Evolutionary conservation across 768 basidiomycete genomes (phyloP), one percentile per base, ranked within the genome.

Genomic region (Lactarius sp.): DNA sequence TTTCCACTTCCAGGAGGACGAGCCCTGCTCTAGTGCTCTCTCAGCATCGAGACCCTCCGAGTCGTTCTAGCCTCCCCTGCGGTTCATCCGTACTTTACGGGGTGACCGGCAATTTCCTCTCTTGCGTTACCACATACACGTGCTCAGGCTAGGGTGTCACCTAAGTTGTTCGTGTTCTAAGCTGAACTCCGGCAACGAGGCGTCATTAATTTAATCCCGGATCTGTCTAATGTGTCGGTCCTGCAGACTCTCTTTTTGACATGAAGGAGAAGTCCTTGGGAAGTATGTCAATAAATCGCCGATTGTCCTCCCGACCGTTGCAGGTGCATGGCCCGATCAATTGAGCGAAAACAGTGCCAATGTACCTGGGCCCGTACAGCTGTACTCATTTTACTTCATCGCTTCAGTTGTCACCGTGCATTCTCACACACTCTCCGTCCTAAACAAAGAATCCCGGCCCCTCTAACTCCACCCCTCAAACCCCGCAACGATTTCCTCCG

Each of bases 1-100:
- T 41, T 44, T 27, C 18, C 42, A 36, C 50, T 62, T 57, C 36
- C 10, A 31, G 49, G 41, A 42, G 54, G 49, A 62, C 18, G 5
- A 50, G 9, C 7, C 55, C 20, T 20, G 16, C 42, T 7, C 36
- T 10, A 33, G 20, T 37, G 31, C 33, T 12, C n/a, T 56, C 9
- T 41, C 54, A n/a, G 18, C 37, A 31, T 56, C 61, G 33, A 36
- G 56, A 52, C 55, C 61, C 3, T 62, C n/a, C n/a, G n/a, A n/a
- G n/a, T n/a, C 31, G 42, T 57, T 62, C 50, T 57, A 14, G 56
- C 33, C 50, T 46, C 16, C 7, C 22, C 22, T n/a, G 10, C 8
- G 13, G 12, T 37, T 22, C 41, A 51, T 34, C 61, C 56, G 62
- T 27, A 16, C 47, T 52, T 36, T 44, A 57, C 46, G 49, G 39